A percentile compares a stretch with the other conserved stretches of the same genome.
phyloP scores from a whole-genome alignment of 1,284 basidiomycete genomes.

The Puccinia horiana region DNA sequence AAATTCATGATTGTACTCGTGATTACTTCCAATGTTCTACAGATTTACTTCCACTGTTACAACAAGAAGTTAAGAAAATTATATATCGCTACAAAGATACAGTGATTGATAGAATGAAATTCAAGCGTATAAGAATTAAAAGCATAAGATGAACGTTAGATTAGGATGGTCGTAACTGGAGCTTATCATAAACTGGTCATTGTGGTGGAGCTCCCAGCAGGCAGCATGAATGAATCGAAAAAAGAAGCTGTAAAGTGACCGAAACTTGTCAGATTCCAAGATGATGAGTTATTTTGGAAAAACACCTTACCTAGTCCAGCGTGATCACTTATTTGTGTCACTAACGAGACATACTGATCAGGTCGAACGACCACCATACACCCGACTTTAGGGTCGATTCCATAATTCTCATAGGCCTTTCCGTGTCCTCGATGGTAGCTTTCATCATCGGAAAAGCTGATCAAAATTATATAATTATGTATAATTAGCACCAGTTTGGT shows the following conservation, averaged over 20 bases:
- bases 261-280: background rate
- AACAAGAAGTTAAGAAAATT: too few relatives aligned
- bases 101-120: too few relatives aligned
- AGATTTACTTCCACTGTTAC: too few relatives aligned
- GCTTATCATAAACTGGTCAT: background rate
- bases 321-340: constrained; percentile 51
- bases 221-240: constrained; percentile 41
- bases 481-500: background rate
- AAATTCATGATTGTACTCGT: too few relatives aligned
- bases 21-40: too few relatives aligned
- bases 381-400: constrained; percentile 57
- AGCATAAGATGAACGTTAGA: background rate
- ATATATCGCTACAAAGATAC: too few relatives aligned
- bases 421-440: constrained; percentile 57
- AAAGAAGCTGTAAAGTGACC: constrained; percentile 13
- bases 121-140: background rate
- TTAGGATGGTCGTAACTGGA: too few relatives aligned
- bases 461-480: constrained; percentile 50
- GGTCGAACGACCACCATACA: constrained; percentile 58
- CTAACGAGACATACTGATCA: constrained; percentile 57
- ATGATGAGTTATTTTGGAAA: background rate
- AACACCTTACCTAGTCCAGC: constrained; percentile 49
- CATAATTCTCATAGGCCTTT: constrained; percentile 58
- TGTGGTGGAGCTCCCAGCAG: constrained; percentile 5
- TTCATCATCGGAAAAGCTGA: constrained; percentile 56